These are phyloP conservation scores for Venturiaceae sp. DNA, from an alignment of 2,329 filamentous ascomycete species.

Conservation along the genomic window DNA sequence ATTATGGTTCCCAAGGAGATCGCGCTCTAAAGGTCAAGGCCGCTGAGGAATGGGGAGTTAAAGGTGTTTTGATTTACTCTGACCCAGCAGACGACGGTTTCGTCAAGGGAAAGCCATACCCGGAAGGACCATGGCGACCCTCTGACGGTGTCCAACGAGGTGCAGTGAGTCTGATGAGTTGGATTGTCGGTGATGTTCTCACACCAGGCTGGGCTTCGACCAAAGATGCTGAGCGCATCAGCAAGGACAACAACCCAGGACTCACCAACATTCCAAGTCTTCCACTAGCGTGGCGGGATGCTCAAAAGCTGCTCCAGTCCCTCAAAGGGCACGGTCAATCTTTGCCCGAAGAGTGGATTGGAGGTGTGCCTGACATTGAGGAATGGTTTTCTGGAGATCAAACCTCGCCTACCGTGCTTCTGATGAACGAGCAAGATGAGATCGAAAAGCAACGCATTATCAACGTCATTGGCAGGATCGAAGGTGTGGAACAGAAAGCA, in stretches of 20 bases:
- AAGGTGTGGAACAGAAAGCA: conserved; percentile 71
- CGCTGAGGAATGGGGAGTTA: conserved; percentile 76
- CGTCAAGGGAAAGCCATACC: conserved; percentile 59
- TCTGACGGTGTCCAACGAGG: conserved; percentile 75
- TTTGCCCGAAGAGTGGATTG: conserved; percentile 62
- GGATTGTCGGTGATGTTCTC: conserved; percentile 82
- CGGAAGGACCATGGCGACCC: conserved; percentile 71
- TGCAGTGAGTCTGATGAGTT: conserved; percentile 69
- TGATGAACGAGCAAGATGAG: conserved; percentile 84
- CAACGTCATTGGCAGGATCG: conserved; percentile 80
- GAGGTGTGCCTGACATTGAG: conserved; percentile 62
- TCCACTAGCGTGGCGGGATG: conserved; percentile 83
- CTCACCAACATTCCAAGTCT: conserved; percentile 80
- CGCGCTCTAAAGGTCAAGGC: conserved; percentile 78
- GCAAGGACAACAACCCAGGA: conserved; percentile 59
- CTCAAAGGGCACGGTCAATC: conserved; percentile 65
- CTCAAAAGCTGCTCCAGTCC: conserved; percentile 65
- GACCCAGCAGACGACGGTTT: conserved; percentile 84
- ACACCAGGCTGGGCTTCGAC: conserved; percentile 71
- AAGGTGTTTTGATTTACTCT: conserved; percentile 84
- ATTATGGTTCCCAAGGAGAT: conserved; percentile 55
- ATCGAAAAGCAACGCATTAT: conserved; percentile 68
- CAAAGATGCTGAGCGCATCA: conserved; percentile 53
- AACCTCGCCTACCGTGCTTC: conserved; percentile 64
- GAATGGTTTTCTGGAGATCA: conserved; percentile 76